Conservation (phyloP, 1,284 basidiomycete species). For the Apiotrichum veenhuisii region DNA sequence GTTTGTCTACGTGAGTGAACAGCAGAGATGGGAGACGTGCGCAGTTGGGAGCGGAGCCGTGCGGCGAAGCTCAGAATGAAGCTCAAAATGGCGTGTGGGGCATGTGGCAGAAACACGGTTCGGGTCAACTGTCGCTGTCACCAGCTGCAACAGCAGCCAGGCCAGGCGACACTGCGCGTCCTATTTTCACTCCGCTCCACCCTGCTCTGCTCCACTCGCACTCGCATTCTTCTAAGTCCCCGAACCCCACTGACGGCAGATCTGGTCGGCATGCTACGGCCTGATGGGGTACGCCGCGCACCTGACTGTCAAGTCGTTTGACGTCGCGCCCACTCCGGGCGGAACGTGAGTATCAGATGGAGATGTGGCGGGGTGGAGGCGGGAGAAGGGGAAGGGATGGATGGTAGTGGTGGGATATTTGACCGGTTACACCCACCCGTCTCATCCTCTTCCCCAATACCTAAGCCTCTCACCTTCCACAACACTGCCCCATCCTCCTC, state of each 20-base stretch:
- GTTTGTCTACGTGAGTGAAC: conserved; percentile 7
- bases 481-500: background rate
- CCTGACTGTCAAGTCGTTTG: conserved; percentile 59
- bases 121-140: too few species aligned
- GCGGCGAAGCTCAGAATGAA: too few species aligned
- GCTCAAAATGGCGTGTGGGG: too few species aligned
- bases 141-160: too few species aligned
- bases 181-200: background rate
- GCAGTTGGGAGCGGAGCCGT: too few species aligned
- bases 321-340: conserved; percentile 51
- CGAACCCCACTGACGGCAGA: conserved; percentile 5
- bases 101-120: too few species aligned
- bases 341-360: conserved; percentile 49
- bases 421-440: too few species aligned
- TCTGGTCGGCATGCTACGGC: conserved; percentile 47
- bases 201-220: background rate
- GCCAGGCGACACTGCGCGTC: too few species aligned
- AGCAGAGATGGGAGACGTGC: background rate
- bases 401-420: too few species aligned
- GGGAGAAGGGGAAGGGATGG: too few species aligned
- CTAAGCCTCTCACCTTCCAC: background rate
- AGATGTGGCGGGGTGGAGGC: too few species aligned
- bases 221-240: background rate
- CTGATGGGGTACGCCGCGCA: conserved; percentile 71
- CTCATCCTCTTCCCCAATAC: too few species aligned